phyloP scores from a whole-genome alignment of 75 land plant species.

The Pinus tabuliformis region DNA sequence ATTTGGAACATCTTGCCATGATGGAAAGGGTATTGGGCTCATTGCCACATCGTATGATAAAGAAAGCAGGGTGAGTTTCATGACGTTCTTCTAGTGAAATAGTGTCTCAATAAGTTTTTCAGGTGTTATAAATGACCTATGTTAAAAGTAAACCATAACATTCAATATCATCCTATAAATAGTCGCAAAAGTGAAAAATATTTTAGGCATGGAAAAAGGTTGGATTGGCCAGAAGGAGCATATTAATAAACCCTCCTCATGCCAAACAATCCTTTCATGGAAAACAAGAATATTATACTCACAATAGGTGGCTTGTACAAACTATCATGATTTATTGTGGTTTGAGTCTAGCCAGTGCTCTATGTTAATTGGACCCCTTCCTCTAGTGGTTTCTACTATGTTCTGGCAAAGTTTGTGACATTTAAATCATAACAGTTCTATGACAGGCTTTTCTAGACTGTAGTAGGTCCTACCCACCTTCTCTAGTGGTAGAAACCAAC shows the following conservation, averaged over 20 bases:
- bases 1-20: conserved; percentile 84
- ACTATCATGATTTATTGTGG: too few relatives aligned
- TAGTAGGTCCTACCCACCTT: too few relatives aligned
- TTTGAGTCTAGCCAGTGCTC: too few relatives aligned
- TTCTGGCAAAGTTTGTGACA: too few relatives aligned
- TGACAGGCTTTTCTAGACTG: too few relatives aligned
- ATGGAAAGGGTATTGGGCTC: conserved; percentile 77
- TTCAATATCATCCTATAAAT: conserved; percentile 1
- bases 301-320: conserved; percentile 9
- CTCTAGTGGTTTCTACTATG: too few relatives aligned
- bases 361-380: too few relatives aligned
- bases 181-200: conserved; percentile 77
- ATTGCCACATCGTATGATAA: conserved; percentile 57
- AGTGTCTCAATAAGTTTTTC: not conserved
- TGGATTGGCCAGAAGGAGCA: conserved; percentile 92
- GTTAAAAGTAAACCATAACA: not conserved
- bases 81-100: not conserved
- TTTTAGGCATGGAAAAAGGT: conserved; percentile 53
- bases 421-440: too few relatives aligned
- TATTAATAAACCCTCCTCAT: conserved; percentile 16
- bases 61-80: conserved; percentile 49
- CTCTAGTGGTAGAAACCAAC: too few relatives aligned
- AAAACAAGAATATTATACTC: too few relatives aligned
- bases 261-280: too few relatives aligned
- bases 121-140: not conserved